A percentile compares a stretch with the other conserved stretches of the same genome.
phyloP scores from a whole-genome alignment of 176 grass and related monocot genomes.

The Olyra latifolia region DNA sequence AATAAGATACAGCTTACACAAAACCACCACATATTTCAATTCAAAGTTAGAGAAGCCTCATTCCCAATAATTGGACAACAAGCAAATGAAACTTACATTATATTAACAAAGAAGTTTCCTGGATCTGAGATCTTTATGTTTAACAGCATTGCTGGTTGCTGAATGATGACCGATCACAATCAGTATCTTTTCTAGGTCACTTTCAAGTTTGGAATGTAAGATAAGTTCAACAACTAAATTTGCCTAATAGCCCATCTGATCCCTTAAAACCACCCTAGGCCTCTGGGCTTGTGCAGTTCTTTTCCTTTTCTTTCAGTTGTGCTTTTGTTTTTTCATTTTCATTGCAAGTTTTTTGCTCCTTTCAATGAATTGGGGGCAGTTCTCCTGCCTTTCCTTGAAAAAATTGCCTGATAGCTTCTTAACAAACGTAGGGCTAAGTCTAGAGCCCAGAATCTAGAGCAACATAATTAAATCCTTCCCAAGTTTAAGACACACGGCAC shows the following conservation, averaged over 20 bases:
- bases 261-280: no score
- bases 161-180: no score
- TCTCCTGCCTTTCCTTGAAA: no score
- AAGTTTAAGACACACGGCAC: conserved; percentile 7
- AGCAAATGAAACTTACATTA: neutral
- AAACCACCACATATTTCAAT: conserved; percentile 4
- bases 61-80: neutral
- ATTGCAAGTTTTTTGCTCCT: no score
- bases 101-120: neutral
- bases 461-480: neutral
- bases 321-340: no score
- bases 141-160: neutral
- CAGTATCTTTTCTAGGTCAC: neutral
- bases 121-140: conserved; percentile 12
- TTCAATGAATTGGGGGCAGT: no score
- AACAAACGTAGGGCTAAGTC: neutral
- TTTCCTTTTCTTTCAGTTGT: no score
- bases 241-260: no score
- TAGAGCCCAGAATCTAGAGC: neutral
- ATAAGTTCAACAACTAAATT: no score
- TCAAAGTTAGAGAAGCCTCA: neutral
- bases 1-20: neutral
- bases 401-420: conserved; percentile 2
- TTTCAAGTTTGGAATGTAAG: neutral
- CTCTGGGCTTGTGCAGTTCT: no score